Base-by-base conservation (phyloP, 2,329 filamentous ascomycete genomes). In the Microdochium paspali region DNA sequence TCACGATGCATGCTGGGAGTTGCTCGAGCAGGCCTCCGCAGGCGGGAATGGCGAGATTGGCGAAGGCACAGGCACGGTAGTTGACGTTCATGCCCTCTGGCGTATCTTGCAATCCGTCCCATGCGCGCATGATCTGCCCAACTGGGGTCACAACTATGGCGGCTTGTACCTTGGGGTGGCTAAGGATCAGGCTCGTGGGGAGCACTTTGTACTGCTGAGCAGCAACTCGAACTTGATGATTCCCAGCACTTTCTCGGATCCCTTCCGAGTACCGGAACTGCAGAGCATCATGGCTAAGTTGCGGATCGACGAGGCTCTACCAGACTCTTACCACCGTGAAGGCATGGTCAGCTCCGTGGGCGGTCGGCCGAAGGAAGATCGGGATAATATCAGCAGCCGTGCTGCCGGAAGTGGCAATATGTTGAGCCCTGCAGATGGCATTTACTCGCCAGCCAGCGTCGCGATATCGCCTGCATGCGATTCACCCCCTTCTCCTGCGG, bases 111-210 rank as follows among this genome's bases (percentile, higher is more conserved):
- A 51, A 21, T 58, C 56, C 10, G 53, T 58, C 13, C 54, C 56
- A 6, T 54, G 51, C 46, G 50, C 49, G 6, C 50, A 45, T 25
- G 47, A 50, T 10, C 30, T 58, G 44, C 56, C 55, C 10, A 53
- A 57, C 35, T 58, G 55, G 57, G 56, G 55, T 18, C 56, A 59
- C 31, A 58, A 53, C 44, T 59, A 56, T 39, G 57, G 57, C 20
- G 55, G 56, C 3, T 47, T 58, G 20, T 58, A 56, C 46, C 42
- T 49, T 20, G 46, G 46, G 15, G 48, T 45, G 23, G 45, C 47
- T 28, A 46, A 47, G 20, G 50, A 52, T n/a, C 44, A 45, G 25
- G 35, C 44, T 15, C 35, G 39, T 4, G 50, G 48, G 3, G 44
- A 49, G 35, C 46, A 52, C 43, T 54, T 54, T 30, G 46, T 52